Evolutionary conservation across 441 rosid species (phyloP), one percentile per base, ranked within the genome.

Genomic region (Metrosideros polymorpha): DNA sequence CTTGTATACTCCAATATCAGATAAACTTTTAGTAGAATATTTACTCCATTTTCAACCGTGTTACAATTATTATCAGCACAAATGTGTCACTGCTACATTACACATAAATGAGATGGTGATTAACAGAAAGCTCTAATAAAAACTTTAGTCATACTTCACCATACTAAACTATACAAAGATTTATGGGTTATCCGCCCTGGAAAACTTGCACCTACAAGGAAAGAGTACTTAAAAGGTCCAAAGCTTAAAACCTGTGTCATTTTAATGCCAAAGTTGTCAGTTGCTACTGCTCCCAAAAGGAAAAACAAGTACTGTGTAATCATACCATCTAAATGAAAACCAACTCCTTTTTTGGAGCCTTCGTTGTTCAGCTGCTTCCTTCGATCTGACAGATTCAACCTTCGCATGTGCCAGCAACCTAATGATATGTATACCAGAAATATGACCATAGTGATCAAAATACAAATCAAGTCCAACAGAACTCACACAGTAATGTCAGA

Each of bases 341-440:
- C 99, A 98, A 88, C 97, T 92, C 86, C 91, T 93, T 92, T 94
- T 95, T 89, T 92, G 92, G 87, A 91, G 92, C 92, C 90, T 93
- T 89, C 94, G 94, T 89, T 90, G 95, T 90, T 96, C 98, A 88
- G 99, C 99, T 85, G 96, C 99, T 91, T 96, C 99, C 93, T 97
- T 98, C 25, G 95, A 91, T 86, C 91, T 94, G 66, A 94, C 95
- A 87, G 97, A 95, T 94, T 97, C 99, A 91, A 94, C 94, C 94
- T 96, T 98, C 75, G 98, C 99, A 94, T 98, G 99, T 85, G 99
- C 99, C 90, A 98, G 99, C 86, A 98, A 92, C 98, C 99, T 98
- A 90, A 86, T 43, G 32, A 88, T 84, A 82, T 85, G 90, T 54
- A 87, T 86, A 89, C 84, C 87, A 89, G 51, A 90, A 47, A 85